Conservation (phyloP, 176 grass and related monocot genomes). For the Poa annua region DNA sequence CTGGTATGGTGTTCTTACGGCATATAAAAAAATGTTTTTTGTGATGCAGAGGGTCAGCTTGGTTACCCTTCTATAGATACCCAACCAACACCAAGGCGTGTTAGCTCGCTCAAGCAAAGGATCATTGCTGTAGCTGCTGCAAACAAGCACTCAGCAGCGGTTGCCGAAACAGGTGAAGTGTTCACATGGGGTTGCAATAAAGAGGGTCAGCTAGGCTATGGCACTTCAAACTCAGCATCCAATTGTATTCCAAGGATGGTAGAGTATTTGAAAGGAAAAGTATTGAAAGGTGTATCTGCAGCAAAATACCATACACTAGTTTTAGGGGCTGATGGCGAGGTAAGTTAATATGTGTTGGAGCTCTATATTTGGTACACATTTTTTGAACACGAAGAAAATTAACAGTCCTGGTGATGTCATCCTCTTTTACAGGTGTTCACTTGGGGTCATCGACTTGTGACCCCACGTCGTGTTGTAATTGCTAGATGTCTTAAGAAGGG, state of each 20-base stretch:
- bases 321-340: conserved; percentile 85
- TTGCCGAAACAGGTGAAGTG: conserved; percentile 86
- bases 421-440: conserved; percentile 73
- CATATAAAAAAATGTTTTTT: conserved; percentile 41
- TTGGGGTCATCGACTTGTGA: conserved; percentile 96
- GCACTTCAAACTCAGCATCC: conserved; percentile 96
- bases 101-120: conserved; percentile 75
- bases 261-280: conserved; percentile 95
- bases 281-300: conserved; percentile 73
- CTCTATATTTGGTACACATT: conserved; percentile 14
- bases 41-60: conserved; percentile 88
- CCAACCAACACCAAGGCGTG: conserved; percentile 87
- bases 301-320: conserved; percentile 95
- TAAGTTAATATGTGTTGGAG: conserved; percentile 44
- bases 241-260: conserved; percentile 96
- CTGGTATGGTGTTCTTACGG: conserved; percentile 33
- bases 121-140: conserved; percentile 91
- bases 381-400: conserved; percentile 36
- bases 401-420: neutral
- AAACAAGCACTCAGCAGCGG: conserved; percentile 91
- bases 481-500: conserved; percentile 85
- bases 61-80: conserved; percentile 98
- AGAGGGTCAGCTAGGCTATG: conserved; percentile 98
- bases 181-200: conserved; percentile 99
- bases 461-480: conserved; percentile 84